These are phyloP conservation scores for Paratinospora sagittata DNA, from an alignment of 164 flowering plant species.

Conservation along the genomic window DNA sequence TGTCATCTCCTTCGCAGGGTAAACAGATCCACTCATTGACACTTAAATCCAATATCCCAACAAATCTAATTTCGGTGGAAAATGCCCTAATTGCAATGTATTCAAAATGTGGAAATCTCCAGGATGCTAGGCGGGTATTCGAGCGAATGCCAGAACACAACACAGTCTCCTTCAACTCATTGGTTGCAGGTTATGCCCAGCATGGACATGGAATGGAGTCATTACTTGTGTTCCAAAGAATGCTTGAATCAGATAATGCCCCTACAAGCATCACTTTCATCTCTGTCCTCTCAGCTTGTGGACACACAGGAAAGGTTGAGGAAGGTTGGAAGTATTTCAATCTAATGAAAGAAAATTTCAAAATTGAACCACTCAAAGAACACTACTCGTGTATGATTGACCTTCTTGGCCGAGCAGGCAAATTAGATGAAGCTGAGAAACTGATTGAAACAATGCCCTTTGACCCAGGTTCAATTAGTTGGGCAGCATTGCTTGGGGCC, in stretches of 20 bases:
- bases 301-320: conserved; percentile 54
- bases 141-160: conserved; percentile 72
- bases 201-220: conserved; percentile 62
- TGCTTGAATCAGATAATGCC: conserved; percentile 39
- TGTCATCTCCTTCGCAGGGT: conserved; percentile 69
- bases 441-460: conserved; percentile 60
- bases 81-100: conserved; percentile 79
- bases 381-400: conserved; percentile 89
- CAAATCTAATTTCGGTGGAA: conserved; percentile 46
- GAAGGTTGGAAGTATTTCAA: conserved; percentile 44
- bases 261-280: conserved; percentile 72
- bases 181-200: conserved; percentile 82
- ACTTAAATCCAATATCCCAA: conserved; percentile 56
- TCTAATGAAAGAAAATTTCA: conserved; percentile 47
- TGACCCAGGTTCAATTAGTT: conserved; percentile 44
- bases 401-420: conserved; percentile 78
- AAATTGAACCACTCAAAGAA: conserved; percentile 50
- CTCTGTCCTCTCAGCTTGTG: conserved; percentile 62
- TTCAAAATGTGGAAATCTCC: conserved; percentile 73
- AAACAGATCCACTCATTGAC: conserved; percentile 65
- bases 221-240: conserved; percentile 41
- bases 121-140: conserved; percentile 59
- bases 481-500: conserved; percentile 76
- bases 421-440: conserved; percentile 55
- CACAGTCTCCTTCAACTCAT: conserved; percentile 59